Base-by-base conservation (phyloP, 805 yeast genomes). In the Pichia kluyveri region DNA sequence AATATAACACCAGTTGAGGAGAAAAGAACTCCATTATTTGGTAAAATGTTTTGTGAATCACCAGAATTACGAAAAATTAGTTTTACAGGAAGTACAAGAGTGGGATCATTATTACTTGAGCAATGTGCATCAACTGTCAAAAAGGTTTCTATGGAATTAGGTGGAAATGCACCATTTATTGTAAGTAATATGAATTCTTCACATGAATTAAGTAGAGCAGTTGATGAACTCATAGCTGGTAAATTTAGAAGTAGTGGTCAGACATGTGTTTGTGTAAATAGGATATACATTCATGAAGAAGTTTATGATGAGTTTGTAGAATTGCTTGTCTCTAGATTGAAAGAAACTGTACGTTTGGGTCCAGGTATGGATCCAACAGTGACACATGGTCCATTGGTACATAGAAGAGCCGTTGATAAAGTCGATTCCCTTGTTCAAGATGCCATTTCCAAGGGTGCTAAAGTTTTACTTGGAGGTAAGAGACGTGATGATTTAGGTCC, bases 131-230 rank as follows among this genome's bases (percentile, higher is more conserved):
- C 75, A 28, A 75, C 86, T 0, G 67, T 85, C 56, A 85, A 85
- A 68, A 84, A 83, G 60, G 66, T 82, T 46, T 77, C 86, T 3
- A 67, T 85, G 62, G 91, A 85, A 64, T 71, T 85, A 37, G 91
- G 93, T 30, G 95, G 91, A 17, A 85, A 85, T 62, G 87, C 90
- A 4, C 90, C 95, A 2, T 77, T 83, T 54, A 74, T 85, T 45
- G 82, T 85, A 2, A 83, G 82, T 60, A 79, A 79, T 38, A 90
- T 83, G 59, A 87, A 42, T 7, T 77, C 82, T 52, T 14, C n/a
- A 14, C 8, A 12, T 12, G 15, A 34, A 14, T 54, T 84, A 23
- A 82, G 77, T 46, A 66, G 70, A 41, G 91, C 90, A 0, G 78
- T 82, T 6, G 72, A 71, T 14, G 85, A 79, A 19, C 71, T 83